These are phyloP conservation scores for Amylostereum areolatum DNA, from an alignment of 1,284 basidiomycete genomes.

Conservation along the genomic window DNA sequence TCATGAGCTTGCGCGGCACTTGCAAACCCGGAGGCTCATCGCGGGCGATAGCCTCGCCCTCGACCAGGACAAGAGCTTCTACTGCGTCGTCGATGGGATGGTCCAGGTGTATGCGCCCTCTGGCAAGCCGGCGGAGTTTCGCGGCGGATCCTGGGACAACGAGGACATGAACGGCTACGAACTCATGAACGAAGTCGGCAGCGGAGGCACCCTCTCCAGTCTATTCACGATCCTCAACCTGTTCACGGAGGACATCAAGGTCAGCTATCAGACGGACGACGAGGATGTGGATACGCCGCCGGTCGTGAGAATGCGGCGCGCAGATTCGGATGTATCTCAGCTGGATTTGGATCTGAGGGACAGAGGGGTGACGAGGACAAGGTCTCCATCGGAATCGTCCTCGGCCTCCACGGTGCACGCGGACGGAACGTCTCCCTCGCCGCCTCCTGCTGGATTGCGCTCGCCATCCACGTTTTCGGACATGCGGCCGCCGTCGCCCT, in stretches of 20 bases:
- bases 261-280: constrained; percentile 57
- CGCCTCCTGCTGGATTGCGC: constrained; percentile 14
- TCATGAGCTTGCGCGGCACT: constrained; percentile 88
- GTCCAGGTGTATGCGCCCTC: constrained; percentile 81
- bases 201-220: constrained; percentile 17
- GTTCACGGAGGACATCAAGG: constrained; percentile 95
- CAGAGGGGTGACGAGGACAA: constrained; percentile 18
- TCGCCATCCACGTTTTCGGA: constrained; percentile 7
- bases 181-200: constrained; percentile 88
- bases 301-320: constrained; percentile 17
- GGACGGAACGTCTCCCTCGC: constrained; percentile 25
- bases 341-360: constrained; percentile 39
- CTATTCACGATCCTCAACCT: constrained; percentile 78
- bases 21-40: constrained; percentile 87
- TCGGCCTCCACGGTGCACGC: constrained; percentile 59
- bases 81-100: constrained; percentile 91
- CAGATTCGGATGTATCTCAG: constrained; percentile 60
- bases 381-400: constrained; percentile 50
- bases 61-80: constrained; percentile 90
- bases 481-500: not conserved
- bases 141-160: constrained; percentile 64
- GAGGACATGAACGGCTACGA: constrained; percentile 92
- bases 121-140: constrained; percentile 36
- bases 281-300: constrained; percentile 15
- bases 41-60: constrained; percentile 90